Evolutionary conservation across 1,284 basidiomycete genomes (phyloP), one percentile per base, ranked within the genome.

Genomic region (Ustilago bromivora): DNA sequence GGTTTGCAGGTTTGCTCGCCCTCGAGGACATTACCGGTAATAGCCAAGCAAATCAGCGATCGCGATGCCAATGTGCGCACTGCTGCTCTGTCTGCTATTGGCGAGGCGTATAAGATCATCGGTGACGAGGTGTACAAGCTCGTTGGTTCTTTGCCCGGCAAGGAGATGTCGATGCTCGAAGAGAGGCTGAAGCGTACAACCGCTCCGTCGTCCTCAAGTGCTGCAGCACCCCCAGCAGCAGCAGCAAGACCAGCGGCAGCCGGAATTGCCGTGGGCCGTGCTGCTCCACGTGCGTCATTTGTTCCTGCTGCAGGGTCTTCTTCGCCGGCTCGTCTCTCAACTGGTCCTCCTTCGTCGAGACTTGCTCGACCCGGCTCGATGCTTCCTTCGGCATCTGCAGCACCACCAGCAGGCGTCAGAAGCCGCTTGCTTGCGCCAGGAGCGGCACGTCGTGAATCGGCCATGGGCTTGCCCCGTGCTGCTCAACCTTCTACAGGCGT

Each of bases 141-240:
- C 12, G 92, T 95, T 41, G 94, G 94, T 3, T 83, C 89, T 4
- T 87, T 97, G 46, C 90, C 92, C 38, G 88, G 92, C 1, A 96
- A 96, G 85, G 95, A 96, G 81, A 94, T 93, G 85, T 94, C 94
- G 15, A 93, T 96, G 82, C 89, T 97, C 34, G 94, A 96, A 85
- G 95, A 96, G 84, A 90, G 94, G 17, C 87, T 97, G 23, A 92
- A 94, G 74, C 91, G 95, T 47, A 91, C 94, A 9, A 89, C 91
- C 23, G 76, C 65, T 12, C 73, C 80, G 4, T 61, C 71, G 10
- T 47, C 58, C n/a, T 57, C 61, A 13, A 15, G 32, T 31, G 36
- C 54, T 19, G 9, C 12, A 4, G 49, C 28, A 17, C 12, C 52
- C 4, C 47, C 7, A 23, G 59, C 59, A 10, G 9, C 61, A 4